Base-by-base conservation (phyloP, 257 asterid genomes). In the Gentiana straminea region DNA sequence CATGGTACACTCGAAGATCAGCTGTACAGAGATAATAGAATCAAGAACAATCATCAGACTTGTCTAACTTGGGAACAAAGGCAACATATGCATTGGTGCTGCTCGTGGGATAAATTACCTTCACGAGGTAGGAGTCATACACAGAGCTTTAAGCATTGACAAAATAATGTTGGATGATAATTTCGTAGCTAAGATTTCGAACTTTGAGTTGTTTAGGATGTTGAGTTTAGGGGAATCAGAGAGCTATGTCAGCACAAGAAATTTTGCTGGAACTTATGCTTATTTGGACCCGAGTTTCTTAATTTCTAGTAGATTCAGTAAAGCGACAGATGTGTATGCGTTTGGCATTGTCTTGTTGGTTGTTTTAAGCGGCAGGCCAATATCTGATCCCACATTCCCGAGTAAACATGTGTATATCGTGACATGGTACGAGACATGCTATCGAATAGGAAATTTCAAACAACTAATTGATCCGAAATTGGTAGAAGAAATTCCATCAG, bases 41-140 rank as follows among this genome's bases (percentile, higher is more conserved):
- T 5, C 45, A 39, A 8, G 8, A 39, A 39, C 24, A 24, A 24
- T 24, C 24, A 24, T 24, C 24, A 24, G 24, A 24, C 24, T 10
- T 39, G 45, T 39, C 61, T 49, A 41, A 7, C 61, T 1, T 55
- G 61, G 68, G 48, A 55, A 43, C 41, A 12, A 0, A 63, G 50
- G 41, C 56, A 47, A 13, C 7, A 63, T 63, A 8, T 54, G 54
- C 68, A 46, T 44, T 33, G 60, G 33, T 13, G 55, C 24, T 3
- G 67, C 67, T 13, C 15, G 3, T 47, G 67, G 55, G 3, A 48
- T 63, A 33, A 52, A 44, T 3, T 34, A 51, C 48, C 66, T 62
- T 45, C 24, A 62, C 10, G 0, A 41, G 1, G 33, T 7, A 9
- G 2, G 3, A 11, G 33, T 6, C 2, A 15, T 50, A 8, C 54